Evolutionary conservation across 1,139 yeast genomes (phyloP).

Genomic region (Insectozyma bohioensis): DNA sequence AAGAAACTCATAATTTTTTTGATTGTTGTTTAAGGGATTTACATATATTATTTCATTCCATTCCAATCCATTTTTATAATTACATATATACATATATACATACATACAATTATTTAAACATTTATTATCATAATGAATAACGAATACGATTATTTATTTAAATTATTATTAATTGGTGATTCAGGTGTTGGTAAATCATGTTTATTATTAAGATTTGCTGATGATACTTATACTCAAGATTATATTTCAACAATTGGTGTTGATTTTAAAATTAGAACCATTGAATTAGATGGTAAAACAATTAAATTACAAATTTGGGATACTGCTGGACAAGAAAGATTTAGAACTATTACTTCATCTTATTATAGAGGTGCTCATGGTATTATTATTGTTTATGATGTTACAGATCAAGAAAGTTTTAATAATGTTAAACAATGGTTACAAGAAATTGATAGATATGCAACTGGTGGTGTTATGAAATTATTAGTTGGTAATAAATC

Average conservation of each 20-base stretch:
- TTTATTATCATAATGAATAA: slow-evolving; percentile 52
- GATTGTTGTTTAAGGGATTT: no score
- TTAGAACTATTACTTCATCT: slow-evolving; percentile 95
- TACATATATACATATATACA: slow-evolving; percentile 1
- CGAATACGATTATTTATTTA: slow-evolving; percentile 96
- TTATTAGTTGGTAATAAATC: slow-evolving; percentile 96
- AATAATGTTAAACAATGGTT: slow-evolving; percentile 98
- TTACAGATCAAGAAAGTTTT: slow-evolving; percentile 96
- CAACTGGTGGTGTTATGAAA: slow-evolving; percentile 96
- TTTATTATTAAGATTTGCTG: slow-evolving; percentile 91
- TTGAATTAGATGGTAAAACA: slow-evolving; percentile 94
- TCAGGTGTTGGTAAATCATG: slow-evolving; percentile 99
- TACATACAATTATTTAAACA: not conserved
- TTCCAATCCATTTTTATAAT: no score
- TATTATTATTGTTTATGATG: slow-evolving; percentile 95
- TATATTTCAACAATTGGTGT: slow-evolving; percentile 98
- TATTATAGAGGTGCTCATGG: slow-evolving; percentile 99
- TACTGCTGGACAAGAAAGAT: slow-evolving; percentile 98
- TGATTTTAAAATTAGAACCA: slow-evolving; percentile 96
- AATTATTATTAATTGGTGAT: slow-evolving; percentile 91
- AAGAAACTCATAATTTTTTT: no score
- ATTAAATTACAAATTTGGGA: slow-evolving; percentile 99
- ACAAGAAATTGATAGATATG: slow-evolving; percentile 97
- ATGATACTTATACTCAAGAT: slow-evolving; percentile 95
- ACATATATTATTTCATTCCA: no score